Evolutionary conservation across 2,329 filamentous ascomycete genomes (phyloP).

Genomic region (Pseudogymnoascus sp.): DNA sequence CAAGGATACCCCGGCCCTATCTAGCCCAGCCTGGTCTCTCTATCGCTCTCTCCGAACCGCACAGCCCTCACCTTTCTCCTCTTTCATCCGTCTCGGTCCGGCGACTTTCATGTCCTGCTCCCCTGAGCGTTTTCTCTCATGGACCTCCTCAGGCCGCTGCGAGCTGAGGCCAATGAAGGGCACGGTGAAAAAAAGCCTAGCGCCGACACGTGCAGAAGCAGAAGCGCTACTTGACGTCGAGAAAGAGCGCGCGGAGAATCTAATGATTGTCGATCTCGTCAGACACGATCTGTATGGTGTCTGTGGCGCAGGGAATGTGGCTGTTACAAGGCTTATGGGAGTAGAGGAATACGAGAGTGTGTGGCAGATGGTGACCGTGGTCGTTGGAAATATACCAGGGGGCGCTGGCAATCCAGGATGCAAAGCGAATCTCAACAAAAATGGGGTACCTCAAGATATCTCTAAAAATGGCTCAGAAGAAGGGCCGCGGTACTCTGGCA

Average conservation of each 20-base stretch:
- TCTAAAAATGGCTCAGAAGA: constrained; percentile 6
- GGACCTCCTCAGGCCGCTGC: constrained; percentile 50
- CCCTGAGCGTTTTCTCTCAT: constrained; percentile 79
- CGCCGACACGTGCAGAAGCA: constrained; percentile 61
- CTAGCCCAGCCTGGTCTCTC: constrained; percentile 23
- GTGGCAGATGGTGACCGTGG: constrained; percentile 83
- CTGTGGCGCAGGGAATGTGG: constrained; percentile 63
- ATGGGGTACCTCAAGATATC: constrained; percentile 8
- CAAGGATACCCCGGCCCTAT: constrained; percentile 5
- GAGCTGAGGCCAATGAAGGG: constrained; percentile 94
- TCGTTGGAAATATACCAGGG: constrained; percentile 56
- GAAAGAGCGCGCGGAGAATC: constrained; percentile 90
- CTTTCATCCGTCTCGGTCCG: constrained; percentile 62
- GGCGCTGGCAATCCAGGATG: neutral
- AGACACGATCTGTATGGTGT: constrained; percentile 86
- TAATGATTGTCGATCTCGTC: constrained; percentile 98
- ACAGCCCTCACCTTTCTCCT: constrained; percentile 48
- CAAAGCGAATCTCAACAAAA: neutral
- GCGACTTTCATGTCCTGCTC: constrained; percentile 73
- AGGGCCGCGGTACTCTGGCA: constrained; percentile 44
- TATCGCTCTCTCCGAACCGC: constrained; percentile 25
- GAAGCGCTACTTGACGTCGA: constrained; percentile 63
- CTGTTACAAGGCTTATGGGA: constrained; percentile 68
- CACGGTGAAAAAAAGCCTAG: constrained; percentile 70
- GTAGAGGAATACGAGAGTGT: constrained; percentile 89